Evolutionary conservation across 2,329 filamentous ascomycete genomes (phyloP), one percentile per base, ranked within the genome.

Genomic region (Davidsoniella eucalypti): DNA sequence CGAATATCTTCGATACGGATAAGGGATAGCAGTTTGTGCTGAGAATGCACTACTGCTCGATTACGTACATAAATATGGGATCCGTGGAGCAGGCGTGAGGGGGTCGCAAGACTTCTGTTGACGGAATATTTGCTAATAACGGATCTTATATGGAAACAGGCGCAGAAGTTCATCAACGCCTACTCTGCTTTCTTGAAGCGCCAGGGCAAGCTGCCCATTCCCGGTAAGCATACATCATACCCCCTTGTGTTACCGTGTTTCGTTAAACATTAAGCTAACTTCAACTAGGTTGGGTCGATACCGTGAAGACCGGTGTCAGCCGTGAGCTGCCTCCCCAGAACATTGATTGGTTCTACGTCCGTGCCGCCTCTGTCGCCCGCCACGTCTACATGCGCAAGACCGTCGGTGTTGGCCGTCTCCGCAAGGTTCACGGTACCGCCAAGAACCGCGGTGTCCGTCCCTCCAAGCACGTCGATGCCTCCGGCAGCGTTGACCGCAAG

Each of bases 361-460:
- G 92, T 67, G 88, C 90, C 64, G 92, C 92, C 63, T 81, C 90
- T 60, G 83, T 98, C 67, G 92, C 92, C 65, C 87, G 88, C 67
- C 90, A 96, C 78, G 82, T 98, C 77, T 98, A 98, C 80, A 78
- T 98, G 70, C 85, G 92, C 76, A 98, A 98, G 80, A 95, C 88
- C 57, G 88, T 98, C 67, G 92, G 92, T 78, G 87, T 98, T 61
- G 92, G 92, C 72, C 87, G 92, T 67, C 82, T 98, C 63, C 84
- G 90, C 71, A 94, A 94, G 77, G 84, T 84, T 59, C 92, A 98
- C 80, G 92, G 87, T 64, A 84, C 80, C 62, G 84, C 84, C 76
- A 95, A 94, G 82, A 98, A 96, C 84, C 87, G 92, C 62, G 92
- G 92, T 63, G 80, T 80, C 62, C 80, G 84, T 61, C 92, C 92